Conservation (phyloP, 1,284 basidiomycete genomes). For the Irpex sp. region DNA sequence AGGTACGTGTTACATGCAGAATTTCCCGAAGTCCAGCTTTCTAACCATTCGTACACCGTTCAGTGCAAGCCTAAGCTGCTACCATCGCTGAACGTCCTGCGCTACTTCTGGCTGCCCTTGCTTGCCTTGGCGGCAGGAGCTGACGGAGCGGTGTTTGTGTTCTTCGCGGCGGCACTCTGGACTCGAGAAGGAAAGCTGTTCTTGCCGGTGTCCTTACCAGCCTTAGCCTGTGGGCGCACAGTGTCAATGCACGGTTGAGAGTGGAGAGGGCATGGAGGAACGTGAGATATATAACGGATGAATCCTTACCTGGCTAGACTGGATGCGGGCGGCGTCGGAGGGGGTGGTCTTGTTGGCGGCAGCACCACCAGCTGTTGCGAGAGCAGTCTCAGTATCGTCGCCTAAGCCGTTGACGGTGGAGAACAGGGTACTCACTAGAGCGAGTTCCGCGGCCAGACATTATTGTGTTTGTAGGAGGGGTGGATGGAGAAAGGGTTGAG, state of each 20-base stretch:
- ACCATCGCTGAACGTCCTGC: not conserved
- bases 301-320: constrained; percentile 27
- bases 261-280: not conserved
- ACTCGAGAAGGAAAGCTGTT: constrained; percentile 27
- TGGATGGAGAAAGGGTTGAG: not conserved
- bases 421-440: constrained; percentile 12
- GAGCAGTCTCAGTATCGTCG: not conserved
- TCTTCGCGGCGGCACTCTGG: constrained; percentile 24
- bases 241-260: not conserved
- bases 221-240: constrained; percentile 24
- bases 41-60: not conserved
- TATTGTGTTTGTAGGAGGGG: constrained; percentile 10
- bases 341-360: constrained; percentile 19
- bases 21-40: not conserved
- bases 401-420: not conserved
- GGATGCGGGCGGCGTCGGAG: constrained; percentile 28
- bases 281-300: not conserved
- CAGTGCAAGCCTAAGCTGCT: not conserved
- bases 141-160: not conserved
- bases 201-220: constrained; percentile 28
- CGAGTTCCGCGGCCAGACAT: constrained; percentile 14
- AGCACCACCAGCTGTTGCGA: constrained; percentile 16
- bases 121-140: not conserved
- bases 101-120: constrained; percentile 1
- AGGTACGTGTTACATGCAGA: not conserved